A percentile compares a stretch with the other conserved stretches of the same genome.
phyloP scores from a whole-genome alignment of 83 land plant genomes.

The Picea abies region DNA sequence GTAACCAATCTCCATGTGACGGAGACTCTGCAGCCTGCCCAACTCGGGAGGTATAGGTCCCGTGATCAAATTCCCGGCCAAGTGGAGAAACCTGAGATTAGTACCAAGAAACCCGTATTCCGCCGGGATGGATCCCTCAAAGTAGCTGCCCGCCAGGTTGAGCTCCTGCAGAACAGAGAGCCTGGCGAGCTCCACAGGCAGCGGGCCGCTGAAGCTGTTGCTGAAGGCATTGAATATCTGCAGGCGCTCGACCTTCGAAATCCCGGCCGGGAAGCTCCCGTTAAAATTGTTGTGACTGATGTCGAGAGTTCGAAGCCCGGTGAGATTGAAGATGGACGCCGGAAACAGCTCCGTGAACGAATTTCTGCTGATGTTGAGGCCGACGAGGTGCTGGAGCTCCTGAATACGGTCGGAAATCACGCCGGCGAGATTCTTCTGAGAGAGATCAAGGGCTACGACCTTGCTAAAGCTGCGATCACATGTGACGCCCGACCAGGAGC shows the following conservation, averaged over 20 bases:
- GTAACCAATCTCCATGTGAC: conserved; percentile 53
- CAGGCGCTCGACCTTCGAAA: conserved; percentile 22
- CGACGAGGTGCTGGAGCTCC: conserved; percentile 39
- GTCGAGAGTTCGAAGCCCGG: conserved; percentile 45
- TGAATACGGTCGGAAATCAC: conserved; percentile 37
- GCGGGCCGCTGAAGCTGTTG: conserved; percentile 73
- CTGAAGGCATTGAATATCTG: conserved; percentile 48
- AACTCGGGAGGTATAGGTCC: conserved; percentile 60
- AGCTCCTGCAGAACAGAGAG: conserved; percentile 48
- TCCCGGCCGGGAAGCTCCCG: conserved; percentile 39
- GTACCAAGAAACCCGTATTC: conserved; percentile 35
- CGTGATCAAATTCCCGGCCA: conserved; percentile 58
- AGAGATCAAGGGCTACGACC: conserved; percentile 45
- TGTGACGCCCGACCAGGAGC: conserved; percentile 66
- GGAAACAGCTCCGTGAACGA: conserved; percentile 52
- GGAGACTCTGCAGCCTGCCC: conserved; percentile 41
- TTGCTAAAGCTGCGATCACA: conserved; percentile 38
- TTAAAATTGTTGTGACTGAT: conserved; percentile 46
- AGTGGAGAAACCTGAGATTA: conserved; percentile 42
- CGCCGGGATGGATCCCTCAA: conserved; percentile 65
- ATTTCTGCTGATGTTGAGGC: conserved; percentile 42
- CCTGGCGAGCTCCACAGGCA: conserved; percentile 43
- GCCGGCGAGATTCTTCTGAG: conserved; percentile 33
- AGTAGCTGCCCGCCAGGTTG: conserved; percentile 75
- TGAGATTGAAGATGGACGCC: conserved; percentile 30